Evolutionary conservation across 495 filamentous ascomycete genomes (phyloP).

Genomic region (Margaritispora aquatica): DNA sequence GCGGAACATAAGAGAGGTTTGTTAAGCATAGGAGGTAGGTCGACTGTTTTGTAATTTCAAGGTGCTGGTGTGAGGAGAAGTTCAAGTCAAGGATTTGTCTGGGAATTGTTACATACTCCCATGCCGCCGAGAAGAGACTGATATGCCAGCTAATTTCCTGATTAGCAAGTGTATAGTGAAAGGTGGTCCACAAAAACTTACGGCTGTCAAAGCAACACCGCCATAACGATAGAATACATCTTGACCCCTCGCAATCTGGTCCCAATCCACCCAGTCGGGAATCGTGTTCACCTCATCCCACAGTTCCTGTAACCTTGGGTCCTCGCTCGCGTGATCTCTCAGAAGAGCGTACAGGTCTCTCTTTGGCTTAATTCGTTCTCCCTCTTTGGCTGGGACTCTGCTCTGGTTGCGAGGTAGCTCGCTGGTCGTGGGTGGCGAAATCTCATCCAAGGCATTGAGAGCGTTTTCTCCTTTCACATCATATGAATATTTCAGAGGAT

Average conservation of each 20-base stretch:
- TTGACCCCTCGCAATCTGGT: conserved; percentile 66
- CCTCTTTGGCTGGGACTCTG: conserved; percentile 8
- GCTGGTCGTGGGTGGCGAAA: conserved; percentile 36
- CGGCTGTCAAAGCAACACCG: conserved; percentile 50
- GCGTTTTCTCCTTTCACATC: conserved; percentile 64
- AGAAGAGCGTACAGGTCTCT: conserved; percentile 60
- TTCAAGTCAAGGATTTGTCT: neutral
- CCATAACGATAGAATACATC: conserved; percentile 69
- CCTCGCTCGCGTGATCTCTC: conserved; percentile 45
- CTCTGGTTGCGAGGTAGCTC: conserved; percentile 14
- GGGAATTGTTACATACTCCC: conserved; percentile 25
- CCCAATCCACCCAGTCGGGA: conserved; percentile 79
- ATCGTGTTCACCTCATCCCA: conserved; percentile 66
- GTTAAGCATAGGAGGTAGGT: neutral
- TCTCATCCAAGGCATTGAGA: conserved; percentile 50
- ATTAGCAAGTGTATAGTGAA: neutral
- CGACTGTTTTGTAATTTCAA: neutral
- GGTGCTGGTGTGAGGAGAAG: neutral
- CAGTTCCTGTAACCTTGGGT: conserved; percentile 51
- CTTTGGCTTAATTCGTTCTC: conserved; percentile 18
- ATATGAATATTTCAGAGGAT: conserved; percentile 56
- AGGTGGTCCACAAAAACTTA: conserved; percentile 18
- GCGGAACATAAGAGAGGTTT: too few relatives aligned
- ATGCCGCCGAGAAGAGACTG: conserved; percentile 61
- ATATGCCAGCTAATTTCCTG: conserved; percentile 45